Evolutionary conservation across 352 stramenopile species (phyloP).

Genomic region (Globisporangium splendens): DNA sequence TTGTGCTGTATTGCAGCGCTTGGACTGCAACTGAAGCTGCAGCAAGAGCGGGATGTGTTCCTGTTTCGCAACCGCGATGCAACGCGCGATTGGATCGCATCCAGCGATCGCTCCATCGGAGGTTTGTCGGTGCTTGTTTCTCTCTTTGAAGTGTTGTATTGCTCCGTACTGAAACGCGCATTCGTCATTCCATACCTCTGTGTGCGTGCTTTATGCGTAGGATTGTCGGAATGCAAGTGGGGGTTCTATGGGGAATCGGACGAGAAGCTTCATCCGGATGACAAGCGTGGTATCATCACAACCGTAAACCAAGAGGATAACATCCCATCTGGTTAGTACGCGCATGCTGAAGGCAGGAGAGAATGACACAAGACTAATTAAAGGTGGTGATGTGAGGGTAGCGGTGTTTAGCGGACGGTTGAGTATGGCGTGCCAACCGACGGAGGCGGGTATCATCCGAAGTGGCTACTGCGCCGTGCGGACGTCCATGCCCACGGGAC

Average conservation of each 20-base stretch:
- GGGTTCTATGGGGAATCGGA: conserved; percentile 44
- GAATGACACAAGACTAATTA: not conserved
- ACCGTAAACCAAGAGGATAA: conserved; percentile 52
- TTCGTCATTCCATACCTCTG: not conserved
- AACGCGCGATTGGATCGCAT: conserved; percentile 59
- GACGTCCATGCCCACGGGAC: conserved; percentile 39
- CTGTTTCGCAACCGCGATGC: conserved; percentile 56
- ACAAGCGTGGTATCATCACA: conserved; percentile 26
- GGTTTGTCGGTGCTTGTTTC: conserved; percentile 28
- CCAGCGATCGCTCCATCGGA: conserved; percentile 78
- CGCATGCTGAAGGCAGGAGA: not conserved
- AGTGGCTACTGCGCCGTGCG: conserved; percentile 83
- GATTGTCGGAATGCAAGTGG: conserved; percentile 67
- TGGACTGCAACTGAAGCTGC: conserved; percentile 69
- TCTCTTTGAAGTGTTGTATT: too few species aligned
- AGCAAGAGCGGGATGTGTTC: conserved; percentile 76
- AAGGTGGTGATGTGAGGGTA: conserved; percentile 10
- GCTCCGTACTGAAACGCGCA: too few species aligned
- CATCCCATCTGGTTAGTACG: conserved; percentile 39
- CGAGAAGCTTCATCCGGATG: conserved; percentile 13
- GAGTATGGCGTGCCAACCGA: conserved; percentile 75
- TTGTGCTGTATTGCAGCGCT: conserved; percentile 33
- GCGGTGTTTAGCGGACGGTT: conserved; percentile 72
- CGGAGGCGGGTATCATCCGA: conserved; percentile 68
- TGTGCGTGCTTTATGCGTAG: conserved; percentile 13